These are phyloP conservation scores for Lachnellula cervina DNA, from an alignment of 2,329 filamentous ascomycete species.

Conservation along the genomic window DNA sequence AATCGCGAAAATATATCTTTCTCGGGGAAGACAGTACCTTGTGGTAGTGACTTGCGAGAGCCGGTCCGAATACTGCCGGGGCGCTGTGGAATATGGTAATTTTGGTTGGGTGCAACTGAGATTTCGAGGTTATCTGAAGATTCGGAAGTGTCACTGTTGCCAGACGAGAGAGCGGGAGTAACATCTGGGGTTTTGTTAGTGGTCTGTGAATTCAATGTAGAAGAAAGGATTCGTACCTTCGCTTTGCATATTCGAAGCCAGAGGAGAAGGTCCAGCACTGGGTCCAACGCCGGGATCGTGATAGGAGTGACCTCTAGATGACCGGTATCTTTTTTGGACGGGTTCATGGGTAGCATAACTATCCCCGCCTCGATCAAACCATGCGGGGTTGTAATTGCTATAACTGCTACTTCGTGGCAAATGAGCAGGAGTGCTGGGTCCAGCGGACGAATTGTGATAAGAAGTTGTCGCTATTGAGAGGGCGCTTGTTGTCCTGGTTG, in stretches of 20 bases:
- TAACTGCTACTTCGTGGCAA: conserved; percentile 24
- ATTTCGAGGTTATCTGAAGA: conserved; percentile 27
- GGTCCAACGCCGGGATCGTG: conserved; percentile 27
- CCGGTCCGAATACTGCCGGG: background rate
- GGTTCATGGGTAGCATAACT: conserved; percentile 12
- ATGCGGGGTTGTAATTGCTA: conserved; percentile 27
- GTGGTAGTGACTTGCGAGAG: conserved; percentile 12
- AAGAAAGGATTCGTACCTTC: conserved; percentile 20
- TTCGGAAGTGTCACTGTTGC: conserved; percentile 22
- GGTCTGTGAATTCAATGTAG: background rate
- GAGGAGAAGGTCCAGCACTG: conserved; percentile 22
- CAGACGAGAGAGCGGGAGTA: conserved; percentile 24
- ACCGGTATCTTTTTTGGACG: conserved; percentile 10
- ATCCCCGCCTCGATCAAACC: conserved; percentile 24
- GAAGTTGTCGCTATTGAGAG: conserved; percentile 17
- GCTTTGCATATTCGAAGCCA: conserved; percentile 25
- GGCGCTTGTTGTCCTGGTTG: conserved; percentile 21
- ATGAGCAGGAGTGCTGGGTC: conserved; percentile 12
- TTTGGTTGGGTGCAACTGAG: conserved; percentile 1
- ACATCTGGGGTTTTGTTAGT: conserved; percentile 21
- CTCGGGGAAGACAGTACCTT: conserved; percentile 22
- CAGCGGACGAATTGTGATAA: conserved; percentile 12
- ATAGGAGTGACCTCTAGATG: conserved; percentile 21
- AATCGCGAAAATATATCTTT: conserved; percentile 28
- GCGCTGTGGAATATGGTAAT: background rate